phyloP scores from a whole-genome alignment of 306 rosid genomes.

The Canavalia gladiata region DNA sequence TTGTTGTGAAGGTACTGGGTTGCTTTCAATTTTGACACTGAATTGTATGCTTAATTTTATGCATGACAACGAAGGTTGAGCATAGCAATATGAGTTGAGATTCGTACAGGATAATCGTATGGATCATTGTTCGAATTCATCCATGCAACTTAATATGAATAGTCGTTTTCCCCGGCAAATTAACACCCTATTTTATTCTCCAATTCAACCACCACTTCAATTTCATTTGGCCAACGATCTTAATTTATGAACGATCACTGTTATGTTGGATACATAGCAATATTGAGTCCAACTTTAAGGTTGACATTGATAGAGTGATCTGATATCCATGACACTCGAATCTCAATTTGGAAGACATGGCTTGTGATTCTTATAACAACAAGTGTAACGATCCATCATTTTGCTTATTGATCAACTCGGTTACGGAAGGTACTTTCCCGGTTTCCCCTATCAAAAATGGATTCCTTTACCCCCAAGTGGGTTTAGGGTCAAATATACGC shows the following conservation, averaged over 20 bases:
- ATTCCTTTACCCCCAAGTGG: conserved; percentile 14
- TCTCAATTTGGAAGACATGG: conserved; percentile 15
- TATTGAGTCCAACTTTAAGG: conserved; percentile 30
- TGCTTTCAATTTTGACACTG: conserved; percentile 42
- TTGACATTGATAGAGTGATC: conserved; percentile 45
- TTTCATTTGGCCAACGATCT: not conserved
- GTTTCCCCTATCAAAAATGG: not conserved
- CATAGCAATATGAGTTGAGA: conserved; percentile 38
- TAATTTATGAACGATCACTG: not conserved
- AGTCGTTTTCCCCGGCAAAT: conserved; percentile 29
- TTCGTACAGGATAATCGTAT: conserved; percentile 52
- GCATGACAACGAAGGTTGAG: conserved; percentile 43
- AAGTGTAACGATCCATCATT: not conserved
- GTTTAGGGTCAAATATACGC: not conserved
- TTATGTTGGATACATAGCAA: conserved; percentile 25
- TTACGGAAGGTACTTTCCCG: conserved; percentile 22
- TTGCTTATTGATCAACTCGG: not conserved
- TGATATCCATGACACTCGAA: conserved; percentile 39
- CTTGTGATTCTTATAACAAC: conserved; percentile 16
- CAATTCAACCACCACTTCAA: conserved; percentile 28
- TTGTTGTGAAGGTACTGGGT: conserved; percentile 51
- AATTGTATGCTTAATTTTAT: conserved; percentile 32
- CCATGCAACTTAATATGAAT: conserved; percentile 35
- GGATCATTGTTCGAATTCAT: conserved; percentile 44
- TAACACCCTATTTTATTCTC: conserved; percentile 41